phyloP scores from a whole-genome alignment of 2,329 filamentous ascomycete species.

The Alternaria hordeiaustralica region DNA sequence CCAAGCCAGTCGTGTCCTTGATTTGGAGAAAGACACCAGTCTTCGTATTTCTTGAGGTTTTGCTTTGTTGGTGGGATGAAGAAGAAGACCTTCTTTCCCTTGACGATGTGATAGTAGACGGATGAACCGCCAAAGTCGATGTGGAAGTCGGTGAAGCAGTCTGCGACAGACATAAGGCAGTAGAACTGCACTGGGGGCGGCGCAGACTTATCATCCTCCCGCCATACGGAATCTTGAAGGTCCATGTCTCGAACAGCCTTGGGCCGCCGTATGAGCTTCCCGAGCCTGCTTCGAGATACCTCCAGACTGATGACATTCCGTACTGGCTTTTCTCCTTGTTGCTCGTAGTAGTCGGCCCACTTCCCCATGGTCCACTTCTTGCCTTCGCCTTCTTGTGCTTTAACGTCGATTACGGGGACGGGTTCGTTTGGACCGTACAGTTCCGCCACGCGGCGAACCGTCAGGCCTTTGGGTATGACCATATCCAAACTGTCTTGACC shows the following conservation, averaged over 20 bases:
- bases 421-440: slow-evolving; percentile 68
- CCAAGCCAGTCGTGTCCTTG: slow-evolving; percentile 72
- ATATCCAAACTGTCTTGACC: slow-evolving; percentile 71
- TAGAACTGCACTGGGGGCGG: slow-evolving; percentile 72
- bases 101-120: slow-evolving; percentile 73
- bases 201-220: slow-evolving; percentile 61
- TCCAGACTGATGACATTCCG: slow-evolving; percentile 74
- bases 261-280: slow-evolving; percentile 66
- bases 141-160: slow-evolving; percentile 75
- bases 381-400: slow-evolving; percentile 70
- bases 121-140: slow-evolving; percentile 75
- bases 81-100: slow-evolving; percentile 73
- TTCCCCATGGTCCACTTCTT: slow-evolving; percentile 70
- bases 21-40: slow-evolving; percentile 71
- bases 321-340: slow-evolving; percentile 66
- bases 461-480: slow-evolving; percentile 70
- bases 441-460: slow-evolving; percentile 68
- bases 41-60: slow-evolving; percentile 72
- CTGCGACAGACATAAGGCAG: slow-evolving; percentile 73
- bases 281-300: slow-evolving; percentile 68
- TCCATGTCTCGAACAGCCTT: slow-evolving; percentile 70
- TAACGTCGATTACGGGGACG: slow-evolving; percentile 73
- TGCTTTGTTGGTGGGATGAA: slow-evolving; percentile 73
- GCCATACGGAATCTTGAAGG: slow-evolving; percentile 63
- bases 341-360: slow-evolving; percentile 73